Evolutionary conservation across 2,329 filamentous ascomycete genomes (phyloP), one percentile per base, ranked within the genome.

Genomic region (Alternaria hordeiaustralica): DNA sequence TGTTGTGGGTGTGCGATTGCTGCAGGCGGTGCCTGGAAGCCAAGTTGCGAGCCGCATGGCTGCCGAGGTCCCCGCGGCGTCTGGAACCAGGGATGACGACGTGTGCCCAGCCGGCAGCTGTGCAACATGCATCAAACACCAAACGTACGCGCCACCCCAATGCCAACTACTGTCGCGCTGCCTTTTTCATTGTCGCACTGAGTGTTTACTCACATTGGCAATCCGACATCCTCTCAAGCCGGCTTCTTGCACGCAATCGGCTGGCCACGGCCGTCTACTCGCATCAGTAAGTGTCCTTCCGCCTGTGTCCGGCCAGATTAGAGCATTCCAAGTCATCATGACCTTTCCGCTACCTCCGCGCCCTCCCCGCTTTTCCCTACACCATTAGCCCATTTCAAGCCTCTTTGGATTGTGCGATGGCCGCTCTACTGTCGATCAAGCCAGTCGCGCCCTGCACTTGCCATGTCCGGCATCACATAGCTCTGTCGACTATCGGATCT

Each of bases 331-430:
- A 68, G 68, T 71, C 64, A 67, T 65, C 68, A 74, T 71, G 59
- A 69, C 50, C 63, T 61, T 63, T 69, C 72, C 72, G 71, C 65
- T 63, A 50, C 63, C 65, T 70, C 68, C 71, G 69, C 65, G 46
- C 30, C 60, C 64, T 66, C 63, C 66, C 68, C 64, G 57, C 45
- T 67, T 63, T 55, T 53, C 50, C 58, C 57, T 56, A 45, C 56
- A 41, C 62, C 47, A 61, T 66, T 69, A 66, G 71, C 58, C 65
- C 64, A 28, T 44, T 62, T 18, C 28, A 41, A 60, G 21, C 15
- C n/a, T 49, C 5, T 26, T 23, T 60, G 45, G 51, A 43, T 51
- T 51, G 55, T 20, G n/a, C n/a, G 12, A 51, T 51, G 46, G 51
- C 25, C 45, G 21, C 21, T 25, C 45, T 36, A 28, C 25, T n/a